A percentile compares a stretch with the other conserved stretches of the same genome.
Conservation (phyloP, 495 filamentous ascomycete genomes). For the Tuber umbilicatum region DNA sequence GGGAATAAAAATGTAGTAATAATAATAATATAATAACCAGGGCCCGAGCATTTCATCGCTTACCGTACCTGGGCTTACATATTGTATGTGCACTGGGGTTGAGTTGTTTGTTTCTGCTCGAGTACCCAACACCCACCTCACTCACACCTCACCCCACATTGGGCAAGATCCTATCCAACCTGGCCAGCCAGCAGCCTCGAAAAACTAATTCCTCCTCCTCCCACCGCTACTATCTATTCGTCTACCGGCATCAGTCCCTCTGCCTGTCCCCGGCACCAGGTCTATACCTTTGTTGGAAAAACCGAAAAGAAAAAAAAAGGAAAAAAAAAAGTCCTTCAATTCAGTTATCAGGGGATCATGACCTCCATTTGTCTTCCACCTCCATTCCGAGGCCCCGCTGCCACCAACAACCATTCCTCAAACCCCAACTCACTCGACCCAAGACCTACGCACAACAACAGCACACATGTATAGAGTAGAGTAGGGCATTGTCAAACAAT, state of each 20-base stretch:
- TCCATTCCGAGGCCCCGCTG: background rate
- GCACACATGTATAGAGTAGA: background rate
- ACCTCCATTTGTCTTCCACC: background rate
- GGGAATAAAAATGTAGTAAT: background rate
- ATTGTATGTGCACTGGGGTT: background rate
- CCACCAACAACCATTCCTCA: background rate
- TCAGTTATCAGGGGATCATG: conserved; percentile 1
- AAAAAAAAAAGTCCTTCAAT: background rate
- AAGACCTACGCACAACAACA: background rate
- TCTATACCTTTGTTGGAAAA: background rate
- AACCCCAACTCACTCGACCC: background rate
- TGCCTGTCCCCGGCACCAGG: background rate
- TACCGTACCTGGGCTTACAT: background rate
- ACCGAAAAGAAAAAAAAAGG: background rate
- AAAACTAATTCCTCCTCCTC: background rate
- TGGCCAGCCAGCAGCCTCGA: background rate
- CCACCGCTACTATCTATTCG: background rate
- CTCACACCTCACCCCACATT: background rate
- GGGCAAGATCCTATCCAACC: background rate
- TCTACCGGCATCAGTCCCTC: too few relatives aligned
- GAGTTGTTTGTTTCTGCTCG: background rate
- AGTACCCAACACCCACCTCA: too few relatives aligned
- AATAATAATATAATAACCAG: background rate
- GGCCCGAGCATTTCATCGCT: background rate
- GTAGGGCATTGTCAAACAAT: background rate